Evolutionary conservation across 164 flowering plant genomes (phyloP), one percentile per base, ranked within the genome.

Genomic region (Buxus sempervirens): DNA sequence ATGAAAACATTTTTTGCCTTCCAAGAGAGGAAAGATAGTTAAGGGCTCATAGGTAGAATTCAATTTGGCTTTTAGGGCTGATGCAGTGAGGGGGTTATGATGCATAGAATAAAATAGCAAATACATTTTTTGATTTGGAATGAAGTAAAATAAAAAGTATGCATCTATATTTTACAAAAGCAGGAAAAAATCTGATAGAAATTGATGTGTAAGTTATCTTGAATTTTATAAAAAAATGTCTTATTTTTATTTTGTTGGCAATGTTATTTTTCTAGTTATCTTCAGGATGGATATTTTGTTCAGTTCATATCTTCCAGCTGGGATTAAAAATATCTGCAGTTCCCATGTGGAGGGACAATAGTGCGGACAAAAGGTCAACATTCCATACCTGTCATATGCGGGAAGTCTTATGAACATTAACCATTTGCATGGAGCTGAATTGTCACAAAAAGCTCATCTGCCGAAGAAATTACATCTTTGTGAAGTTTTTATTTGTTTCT

Each of bases 271-370:
- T 58, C 62, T 60, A n/a, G 58, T 68, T 55, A 45, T 38, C 51
- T 45, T 64, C 57, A 54, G 16, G 57, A 55, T 58, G 23, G 42
- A 60, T 56, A 26, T 41, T 63, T 59, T 71, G 73, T 68, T 66
- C 68, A 20, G 13, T 57, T 54, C 60, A 77, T 68, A 49, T 73
- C 36, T 72, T 57, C 62, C 49, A 51, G 65, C 66, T 51, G 21
- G 55, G n/a, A 51, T 62, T 54, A 25, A 62, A 70, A 58, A 58
- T 67, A 68, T 71, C 69, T 21, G 63, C 60, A 16, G 16, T 36
- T 54, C 26, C 23, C 67, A 70, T 60, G 61, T 72, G 70, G 65
- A 22, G 60, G 27, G 66, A 24, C 6, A 15, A 41, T 5, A 27
- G 22, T 20, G 62, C 54, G 32, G 58, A 58, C 62, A 71, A 64